Conservation (phyloP, 257 asterid species). For the Primulina huaijiensis region DNA sequence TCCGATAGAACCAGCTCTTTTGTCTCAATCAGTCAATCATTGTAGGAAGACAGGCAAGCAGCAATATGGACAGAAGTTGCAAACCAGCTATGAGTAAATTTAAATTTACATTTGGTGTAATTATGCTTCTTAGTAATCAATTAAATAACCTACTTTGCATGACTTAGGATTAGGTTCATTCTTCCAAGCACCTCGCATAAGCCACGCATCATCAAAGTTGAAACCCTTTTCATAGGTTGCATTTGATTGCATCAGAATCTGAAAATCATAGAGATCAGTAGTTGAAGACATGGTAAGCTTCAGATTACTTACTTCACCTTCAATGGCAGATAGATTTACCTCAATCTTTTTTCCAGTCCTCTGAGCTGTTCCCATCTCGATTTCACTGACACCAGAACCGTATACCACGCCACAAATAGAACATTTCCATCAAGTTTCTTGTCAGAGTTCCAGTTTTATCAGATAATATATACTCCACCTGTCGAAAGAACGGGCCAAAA, state of each 20-base stretch:
- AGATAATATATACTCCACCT: constrained; percentile 98
- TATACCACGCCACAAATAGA: constrained; percentile 93
- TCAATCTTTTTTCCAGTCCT: constrained; percentile 69
- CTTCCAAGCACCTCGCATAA: constrained; percentile 97
- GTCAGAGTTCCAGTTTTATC: constrained; percentile 99
- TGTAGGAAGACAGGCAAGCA: background rate
- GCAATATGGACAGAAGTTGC: constrained; percentile 15
- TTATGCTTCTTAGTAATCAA: background rate
- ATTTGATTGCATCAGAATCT: constrained; percentile 60
- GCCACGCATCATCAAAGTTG: constrained; percentile 84
- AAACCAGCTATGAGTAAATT: background rate
- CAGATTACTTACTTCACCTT: constrained; percentile 6
- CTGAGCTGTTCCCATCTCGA: constrained; percentile 88
- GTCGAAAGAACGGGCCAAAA: constrained; percentile 28
- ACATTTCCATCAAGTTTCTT: constrained; percentile 96
- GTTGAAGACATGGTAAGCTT: constrained; percentile 16
- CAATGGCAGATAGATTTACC: constrained; percentile 39
- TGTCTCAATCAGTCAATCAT: constrained; percentile 4
- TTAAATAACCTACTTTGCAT: constrained; percentile 65
- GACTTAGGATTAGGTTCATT: constrained; percentile 89
- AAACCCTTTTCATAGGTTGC: constrained; percentile 81
- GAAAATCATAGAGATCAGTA: constrained; percentile 30
- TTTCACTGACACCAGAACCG: constrained; percentile 93
- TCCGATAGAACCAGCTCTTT: background rate
- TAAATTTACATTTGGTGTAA: background rate